Evolutionary conservation across 2,329 filamentous ascomycete species (phyloP).

Genomic region (Helotiales sp.): DNA sequence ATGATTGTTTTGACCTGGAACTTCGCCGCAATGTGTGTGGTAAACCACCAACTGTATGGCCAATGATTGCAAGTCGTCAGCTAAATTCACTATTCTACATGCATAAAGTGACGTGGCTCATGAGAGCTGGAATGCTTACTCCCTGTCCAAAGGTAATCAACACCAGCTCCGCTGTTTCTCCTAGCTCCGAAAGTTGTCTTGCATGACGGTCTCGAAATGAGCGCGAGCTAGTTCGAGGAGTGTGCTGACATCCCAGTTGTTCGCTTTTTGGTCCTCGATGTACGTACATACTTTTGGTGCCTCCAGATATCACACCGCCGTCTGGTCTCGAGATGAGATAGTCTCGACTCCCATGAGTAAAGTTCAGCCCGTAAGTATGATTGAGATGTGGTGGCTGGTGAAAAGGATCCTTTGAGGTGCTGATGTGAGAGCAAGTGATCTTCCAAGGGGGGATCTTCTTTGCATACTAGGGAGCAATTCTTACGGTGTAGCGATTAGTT

Average conservation of each 20-base stretch:
- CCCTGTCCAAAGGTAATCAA: slow-evolving; percentile 39
- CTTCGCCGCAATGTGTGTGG: slow-evolving; percentile 51
- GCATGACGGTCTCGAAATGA: slow-evolving; percentile 56
- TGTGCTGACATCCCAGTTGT: slow-evolving; percentile 52
- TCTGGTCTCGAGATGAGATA: slow-evolving; percentile 42
- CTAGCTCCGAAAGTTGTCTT: slow-evolving; percentile 54
- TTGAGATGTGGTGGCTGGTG: slow-evolving; percentile 28
- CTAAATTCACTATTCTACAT: background rate
- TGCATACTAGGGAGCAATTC: slow-evolving; percentile 61
- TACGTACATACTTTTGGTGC: slow-evolving; percentile 48
- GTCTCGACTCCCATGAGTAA: slow-evolving; percentile 22
- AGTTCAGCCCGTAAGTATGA: slow-evolving; percentile 27
- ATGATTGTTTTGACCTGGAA: slow-evolving; percentile 48
- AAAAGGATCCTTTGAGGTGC: slow-evolving; percentile 29
- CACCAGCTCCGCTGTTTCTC: slow-evolving; percentile 48
- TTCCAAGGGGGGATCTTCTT: slow-evolving; percentile 66
- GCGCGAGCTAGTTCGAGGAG: slow-evolving; percentile 48
- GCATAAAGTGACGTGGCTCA: background rate
- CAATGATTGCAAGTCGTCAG: slow-evolving; percentile 44
- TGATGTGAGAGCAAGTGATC: slow-evolving; percentile 48
- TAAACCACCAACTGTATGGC: slow-evolving; percentile 47
- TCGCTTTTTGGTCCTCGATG: slow-evolving; percentile 35
- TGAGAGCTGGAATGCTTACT: slow-evolving; percentile 21
- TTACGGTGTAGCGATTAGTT: slow-evolving; percentile 70
- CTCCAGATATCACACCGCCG: slow-evolving; percentile 46